These are phyloP conservation scores for Vitis hybrid DNA, from an alignment of 177 flowering plant genomes.

Conservation along the genomic window DNA sequence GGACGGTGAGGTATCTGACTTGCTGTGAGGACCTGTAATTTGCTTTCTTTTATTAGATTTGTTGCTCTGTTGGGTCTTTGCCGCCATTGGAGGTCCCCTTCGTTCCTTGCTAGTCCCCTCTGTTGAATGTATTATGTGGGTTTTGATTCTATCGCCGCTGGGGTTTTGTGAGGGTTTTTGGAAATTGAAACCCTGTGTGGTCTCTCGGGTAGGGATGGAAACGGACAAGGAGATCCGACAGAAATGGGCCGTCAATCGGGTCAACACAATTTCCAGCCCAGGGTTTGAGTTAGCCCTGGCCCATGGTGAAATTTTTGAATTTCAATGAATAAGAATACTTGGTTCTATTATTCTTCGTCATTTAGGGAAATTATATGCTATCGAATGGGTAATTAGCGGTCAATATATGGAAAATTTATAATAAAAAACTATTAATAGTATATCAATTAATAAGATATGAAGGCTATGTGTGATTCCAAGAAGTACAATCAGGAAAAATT, in stretches of 20 bases:
- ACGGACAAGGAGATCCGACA: too few relatives aligned
- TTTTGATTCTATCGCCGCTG: not conserved
- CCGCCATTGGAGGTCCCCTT: slow-evolving; percentile 47
- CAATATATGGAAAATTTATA: slow-evolving; percentile 21
- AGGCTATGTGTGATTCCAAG: too few relatives aligned
- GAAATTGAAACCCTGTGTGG: not conserved
- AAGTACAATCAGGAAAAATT: too few relatives aligned
- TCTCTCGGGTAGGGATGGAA: too few relatives aligned
- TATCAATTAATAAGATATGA: too few relatives aligned
- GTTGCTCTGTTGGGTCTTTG: slow-evolving; percentile 30
- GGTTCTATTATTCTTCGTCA: too few relatives aligned
- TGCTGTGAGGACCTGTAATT: slow-evolving; percentile 7
- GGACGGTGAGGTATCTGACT: slow-evolving; percentile 11
- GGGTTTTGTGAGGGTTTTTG: slow-evolving; percentile 12
- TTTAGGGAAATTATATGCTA: not conserved
- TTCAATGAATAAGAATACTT: too few relatives aligned
- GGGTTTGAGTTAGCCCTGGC: too few relatives aligned
- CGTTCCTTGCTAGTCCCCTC: not conserved
- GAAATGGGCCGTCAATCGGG: too few relatives aligned
- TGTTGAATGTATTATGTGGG: too few relatives aligned
- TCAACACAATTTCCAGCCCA: too few relatives aligned
- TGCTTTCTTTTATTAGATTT: slow-evolving; percentile 49
- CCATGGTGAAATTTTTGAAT: too few relatives aligned
- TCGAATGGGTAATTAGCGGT: not conserved
- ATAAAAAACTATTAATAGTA: slow-evolving; percentile 1